Conservation (phyloP, 495 filamentous ascomycete genomes). For the Aspergillus avenaceus region DNA sequence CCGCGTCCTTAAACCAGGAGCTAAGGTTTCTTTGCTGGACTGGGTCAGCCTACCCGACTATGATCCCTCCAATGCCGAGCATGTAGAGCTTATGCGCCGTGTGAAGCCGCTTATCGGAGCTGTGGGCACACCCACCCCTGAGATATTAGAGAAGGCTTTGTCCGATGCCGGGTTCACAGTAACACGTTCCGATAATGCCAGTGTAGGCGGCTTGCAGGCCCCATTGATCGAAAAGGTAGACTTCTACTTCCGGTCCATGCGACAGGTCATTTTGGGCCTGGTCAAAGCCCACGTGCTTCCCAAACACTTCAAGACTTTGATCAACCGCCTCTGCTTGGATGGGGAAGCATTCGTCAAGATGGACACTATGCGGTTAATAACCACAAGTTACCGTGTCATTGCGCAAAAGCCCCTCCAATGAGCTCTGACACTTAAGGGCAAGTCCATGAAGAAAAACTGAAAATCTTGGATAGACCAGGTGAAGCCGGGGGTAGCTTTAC, state of each 20-base stretch:
- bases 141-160: conserved; percentile 48
- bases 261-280: conserved; percentile 48
- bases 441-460: not conserved
- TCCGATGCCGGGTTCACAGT: conserved; percentile 51
- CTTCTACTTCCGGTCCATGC: conserved; percentile 54
- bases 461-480: no score
- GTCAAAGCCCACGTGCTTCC: conserved; percentile 51
- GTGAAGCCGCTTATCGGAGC: conserved; percentile 62
- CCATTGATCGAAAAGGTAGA: conserved; percentile 60
- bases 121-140: conserved; percentile 57
- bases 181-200: conserved; percentile 52
- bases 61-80: conserved; percentile 49
- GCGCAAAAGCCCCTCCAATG: conserved; percentile 49
- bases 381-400: conserved; percentile 59
- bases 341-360: conserved; percentile 61
- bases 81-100: conserved; percentile 54
- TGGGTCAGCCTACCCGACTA: conserved; percentile 57
- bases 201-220: conserved; percentile 53
- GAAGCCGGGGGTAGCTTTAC: no score
- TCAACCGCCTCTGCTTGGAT: conserved; percentile 58
- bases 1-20: conserved; percentile 55
- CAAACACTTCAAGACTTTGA: conserved; percentile 57
- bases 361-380: conserved; percentile 56
- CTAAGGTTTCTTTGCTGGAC: conserved; percentile 53
- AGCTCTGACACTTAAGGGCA: not conserved